phyloP scores from a whole-genome alignment of 2,329 filamentous ascomycete species.

The Ascochyta pisi region DNA sequence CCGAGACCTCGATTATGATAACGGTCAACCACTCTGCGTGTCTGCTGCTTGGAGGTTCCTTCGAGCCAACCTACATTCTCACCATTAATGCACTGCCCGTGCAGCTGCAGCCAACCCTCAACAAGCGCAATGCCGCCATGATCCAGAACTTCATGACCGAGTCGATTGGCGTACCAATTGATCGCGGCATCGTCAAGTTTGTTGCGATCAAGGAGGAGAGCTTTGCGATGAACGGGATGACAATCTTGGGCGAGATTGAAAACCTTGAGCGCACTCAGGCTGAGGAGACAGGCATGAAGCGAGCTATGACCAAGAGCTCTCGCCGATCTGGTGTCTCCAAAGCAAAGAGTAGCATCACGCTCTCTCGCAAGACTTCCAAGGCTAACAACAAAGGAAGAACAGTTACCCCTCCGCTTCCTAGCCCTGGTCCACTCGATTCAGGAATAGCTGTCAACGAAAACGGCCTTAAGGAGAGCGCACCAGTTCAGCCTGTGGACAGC shows the following conservation, averaged over 20 bases:
- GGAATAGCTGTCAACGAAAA: constrained; percentile 43
- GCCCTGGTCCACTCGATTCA: constrained; percentile 46
- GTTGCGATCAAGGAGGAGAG: constrained; percentile 73
- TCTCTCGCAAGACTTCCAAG: constrained; percentile 43
- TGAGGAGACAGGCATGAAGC: constrained; percentile 53
- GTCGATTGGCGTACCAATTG: constrained; percentile 68
- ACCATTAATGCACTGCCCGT: constrained; percentile 73
- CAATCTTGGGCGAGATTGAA: constrained; percentile 71
- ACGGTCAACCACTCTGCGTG: constrained; percentile 77
- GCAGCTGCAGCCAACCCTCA: constrained; percentile 74
- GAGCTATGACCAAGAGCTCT: constrained; percentile 49
- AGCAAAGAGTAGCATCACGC: constrained; percentile 48
- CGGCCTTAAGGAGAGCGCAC: constrained; percentile 21
- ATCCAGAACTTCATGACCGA: constrained; percentile 79
- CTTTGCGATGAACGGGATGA: constrained; percentile 73
- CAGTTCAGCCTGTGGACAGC: constrained; percentile 26
- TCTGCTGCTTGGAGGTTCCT: constrained; percentile 75
- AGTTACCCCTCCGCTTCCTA: constrained; percentile 42
- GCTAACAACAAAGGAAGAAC: constrained; percentile 35
- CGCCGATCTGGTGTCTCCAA: constrained; percentile 42
- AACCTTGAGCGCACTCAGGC: constrained; percentile 58
- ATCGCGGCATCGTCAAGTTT: constrained; percentile 77
- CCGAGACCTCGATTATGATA: constrained; percentile 75
- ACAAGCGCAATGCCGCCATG: constrained; percentile 80
- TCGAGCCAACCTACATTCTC: constrained; percentile 81